Base-by-base conservation (phyloP, 1,139 yeast species). In the Entelexis paramagnoliae region DNA sequence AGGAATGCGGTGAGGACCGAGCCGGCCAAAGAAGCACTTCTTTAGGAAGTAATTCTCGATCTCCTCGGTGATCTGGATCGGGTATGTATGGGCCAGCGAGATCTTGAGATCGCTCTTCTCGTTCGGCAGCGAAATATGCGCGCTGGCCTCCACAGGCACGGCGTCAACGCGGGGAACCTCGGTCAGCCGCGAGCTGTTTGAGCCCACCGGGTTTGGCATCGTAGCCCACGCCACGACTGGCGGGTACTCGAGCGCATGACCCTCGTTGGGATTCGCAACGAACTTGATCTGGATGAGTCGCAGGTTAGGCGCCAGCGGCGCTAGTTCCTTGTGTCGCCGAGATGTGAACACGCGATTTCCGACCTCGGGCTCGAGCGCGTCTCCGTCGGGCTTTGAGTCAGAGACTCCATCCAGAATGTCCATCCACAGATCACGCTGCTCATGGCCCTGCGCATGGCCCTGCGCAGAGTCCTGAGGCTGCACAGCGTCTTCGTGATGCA, bases 141-240 rank as follows among this genome's bases (percentile, higher is more conserved):
- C 65, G 51, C 67, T 68, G 52, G 72, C 69, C 57, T 78, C 81
- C 16, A 71, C 70, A 50, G 77, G 78, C 1, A 75, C 77, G 0
- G 78, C 68, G 6, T 76, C 72, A 4, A 76, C 58, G 41, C 68
- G 67, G 51, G 76, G 56, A 11, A 39, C 26, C 24, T 46, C 35
- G 29, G 45, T 11, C 9, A 53, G 47, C 1, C 24, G 43, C 19
- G 48, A 2, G 39, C 30, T 43, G 26, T 41, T 39, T 9, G 44
- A 10, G 24, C 34, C 43, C 7, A 13, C 20, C 4, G 22, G 16
- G 19, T 9, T n/a, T 1, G 55, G 53, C 16, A 51, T 39, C 14
- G 50, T 50, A 2, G 75, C 65, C 78, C 80, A 76, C 48, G 79
- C 65, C 60, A 79, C 83, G 3, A 79, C 66, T 0, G 80, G 77